A percentile compares a stretch with the other conserved stretches of the same genome.
Evolutionary conservation across 2,329 filamentous ascomycete genomes (phyloP).

Genomic region (Cladosporium sp.): DNA sequence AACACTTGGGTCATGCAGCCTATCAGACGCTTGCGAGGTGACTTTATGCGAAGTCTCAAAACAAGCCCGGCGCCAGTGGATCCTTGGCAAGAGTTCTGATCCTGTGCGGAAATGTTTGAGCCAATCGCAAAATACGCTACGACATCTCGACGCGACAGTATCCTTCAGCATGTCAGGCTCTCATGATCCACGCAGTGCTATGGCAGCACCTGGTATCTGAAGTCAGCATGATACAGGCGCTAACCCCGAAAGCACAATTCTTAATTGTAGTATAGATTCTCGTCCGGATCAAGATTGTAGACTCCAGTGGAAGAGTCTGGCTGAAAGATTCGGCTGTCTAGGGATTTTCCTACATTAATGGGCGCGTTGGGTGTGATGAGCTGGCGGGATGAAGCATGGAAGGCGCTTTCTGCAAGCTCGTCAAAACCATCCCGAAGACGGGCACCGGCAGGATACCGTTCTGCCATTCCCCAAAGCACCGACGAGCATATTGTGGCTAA

Average conservation of each 20-base stretch:
- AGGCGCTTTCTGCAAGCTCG: not conserved
- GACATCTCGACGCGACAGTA: no score
- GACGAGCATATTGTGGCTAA: not conserved
- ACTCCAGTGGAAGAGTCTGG: no score
- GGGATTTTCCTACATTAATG: no score
- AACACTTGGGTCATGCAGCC: slow-evolving; percentile 14
- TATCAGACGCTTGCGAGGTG: slow-evolving; percentile 6
- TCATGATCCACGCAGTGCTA: no score
- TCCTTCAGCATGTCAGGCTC: no score
- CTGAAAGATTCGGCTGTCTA: no score
- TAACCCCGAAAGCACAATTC: no score
- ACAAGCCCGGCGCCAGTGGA: slow-evolving; percentile 8
- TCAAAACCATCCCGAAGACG: not conserved
- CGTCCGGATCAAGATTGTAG: no score
- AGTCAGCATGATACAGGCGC: no score
- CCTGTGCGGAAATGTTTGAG: not conserved
- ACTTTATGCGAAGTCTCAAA: slow-evolving; percentile 11
- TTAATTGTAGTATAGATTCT: no score
- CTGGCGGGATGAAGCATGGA: not conserved
- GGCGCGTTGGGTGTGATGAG: not conserved
- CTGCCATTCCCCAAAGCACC: not conserved
- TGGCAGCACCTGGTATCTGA: no score
- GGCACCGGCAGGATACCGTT: not conserved
- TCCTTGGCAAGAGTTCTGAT: not conserved
- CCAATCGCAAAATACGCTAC: no score